Percentiles rank a stretch among this genome's conserved stretches.
Evolutionary conservation across 73 alveolate genomes (phyloP).

Genomic region (Uronychia setigera): DNA sequence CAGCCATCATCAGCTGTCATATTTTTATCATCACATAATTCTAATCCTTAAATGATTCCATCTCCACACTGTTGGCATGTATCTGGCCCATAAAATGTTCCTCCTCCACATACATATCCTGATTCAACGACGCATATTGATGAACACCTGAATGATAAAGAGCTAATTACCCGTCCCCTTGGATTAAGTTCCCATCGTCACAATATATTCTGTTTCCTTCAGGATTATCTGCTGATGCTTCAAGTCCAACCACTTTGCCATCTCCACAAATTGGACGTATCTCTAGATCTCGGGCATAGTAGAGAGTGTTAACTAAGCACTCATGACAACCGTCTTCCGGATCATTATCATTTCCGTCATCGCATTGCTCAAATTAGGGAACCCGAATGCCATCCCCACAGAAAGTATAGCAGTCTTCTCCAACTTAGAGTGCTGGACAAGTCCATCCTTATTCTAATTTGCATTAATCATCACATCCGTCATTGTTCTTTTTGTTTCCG

Average conservation of each 20-base stretch:
- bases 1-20: constrained; percentile 1
- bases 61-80: background rate
- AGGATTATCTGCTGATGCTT: background rate
- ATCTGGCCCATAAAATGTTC: constrained; percentile 1
- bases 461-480: constrained; percentile 15
- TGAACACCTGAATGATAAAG: background rate
- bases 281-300: too few species aligned
- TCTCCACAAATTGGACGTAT: too few species aligned
- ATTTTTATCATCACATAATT: constrained; percentile 1
- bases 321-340: too few species aligned
- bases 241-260: background rate
- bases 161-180: background rate
- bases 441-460: constrained; percentile 9
- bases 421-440: too few species aligned
- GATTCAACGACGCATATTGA: background rate
- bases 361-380: background rate
- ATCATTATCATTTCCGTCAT: constrained; percentile 3
- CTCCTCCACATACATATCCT: constrained; percentile 1
- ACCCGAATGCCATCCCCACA: constrained; percentile 2
- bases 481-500: constrained; percentile 15
- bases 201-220: background rate
- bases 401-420: background rate
- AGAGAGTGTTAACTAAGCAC: too few species aligned
- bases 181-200: background rate
- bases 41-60: background rate